phyloP scores from a whole-genome alignment of 139 green algal species.

The Protoeuglena noctilucae region DNA sequence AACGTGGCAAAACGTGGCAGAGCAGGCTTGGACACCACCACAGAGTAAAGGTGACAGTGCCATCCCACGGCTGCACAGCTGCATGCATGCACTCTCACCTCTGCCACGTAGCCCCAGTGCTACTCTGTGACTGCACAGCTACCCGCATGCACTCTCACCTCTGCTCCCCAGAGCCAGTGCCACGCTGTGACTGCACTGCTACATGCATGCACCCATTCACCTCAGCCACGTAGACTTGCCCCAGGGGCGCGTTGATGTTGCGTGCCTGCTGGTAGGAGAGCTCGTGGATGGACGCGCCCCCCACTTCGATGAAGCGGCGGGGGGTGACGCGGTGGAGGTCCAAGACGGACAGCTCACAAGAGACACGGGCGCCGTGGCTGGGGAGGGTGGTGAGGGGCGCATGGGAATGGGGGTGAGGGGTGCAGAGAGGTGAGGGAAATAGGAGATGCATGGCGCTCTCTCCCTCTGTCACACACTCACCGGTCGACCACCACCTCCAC shows the following conservation, averaged over 20 bases:
- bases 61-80: too few species aligned
- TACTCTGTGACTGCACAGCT: too few species aligned
- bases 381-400: neutral
- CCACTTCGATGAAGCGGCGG: constrained; percentile 56
- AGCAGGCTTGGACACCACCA: too few species aligned
- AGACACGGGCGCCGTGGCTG: neutral
- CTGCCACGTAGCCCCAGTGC: too few species aligned
- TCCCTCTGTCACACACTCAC: too few species aligned
- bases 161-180: too few species aligned
- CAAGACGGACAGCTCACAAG: constrained; percentile 21
- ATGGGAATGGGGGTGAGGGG: neutral
- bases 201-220: too few species aligned
- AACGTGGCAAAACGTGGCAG: too few species aligned
- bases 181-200: too few species aligned
- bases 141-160: too few species aligned
- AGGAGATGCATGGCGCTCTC: neutral
- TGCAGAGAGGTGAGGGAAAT: neutral
- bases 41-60: too few species aligned
- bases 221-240: constrained; percentile 53
- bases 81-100: too few species aligned
- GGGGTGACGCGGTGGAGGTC: constrained; percentile 68
- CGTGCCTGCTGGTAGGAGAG: constrained; percentile 77
- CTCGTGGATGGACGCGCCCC: constrained; percentile 51
- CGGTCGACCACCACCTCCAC: constrained; percentile 18
- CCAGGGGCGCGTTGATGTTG: constrained; percentile 44